Evolutionary conservation across 352 stramenopile species (phyloP), one percentile per base, ranked within the genome.

Genomic region (Peronospora tabacina): DNA sequence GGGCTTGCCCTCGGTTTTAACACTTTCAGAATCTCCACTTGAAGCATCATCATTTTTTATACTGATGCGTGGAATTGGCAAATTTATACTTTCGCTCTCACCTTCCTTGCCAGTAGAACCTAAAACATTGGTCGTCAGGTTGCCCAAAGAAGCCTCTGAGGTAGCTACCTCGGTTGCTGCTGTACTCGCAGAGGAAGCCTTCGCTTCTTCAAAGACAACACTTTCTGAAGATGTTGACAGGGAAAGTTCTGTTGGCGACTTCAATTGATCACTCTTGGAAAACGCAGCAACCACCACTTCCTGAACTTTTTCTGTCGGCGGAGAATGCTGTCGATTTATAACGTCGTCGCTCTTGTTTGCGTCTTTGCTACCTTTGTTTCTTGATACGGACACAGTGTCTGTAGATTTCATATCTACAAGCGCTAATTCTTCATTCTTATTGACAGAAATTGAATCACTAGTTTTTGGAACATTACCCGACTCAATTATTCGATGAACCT

Each of bases 401-500:
- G 50, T 19, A 9, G 20, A n/a, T 57, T 62, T 49, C 20, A 38
- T 26, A 22, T 44, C 33, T 5, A 12, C 26, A 24, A 19, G 15
- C 19, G 19, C 5, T 16, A 17, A 3, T 38, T 52, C 13, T 22
- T 45, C 9, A 15, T 9, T 47, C 32, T 43, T 47, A 3, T 15
- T 38, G 19, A 22, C 19, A 38, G 29, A 2, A 26, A 7, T 9
- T 26, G 48, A 24, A 32, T 32, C 48, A 34, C n/a, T 44, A 32
- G n/a, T 30, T 36, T 45, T 7, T 7, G 72, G 69, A 32, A 76
- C 11, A 30, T 45, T 67, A 10, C 62, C 61, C 0, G 51, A 59
- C 15, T 60, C 41, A 35, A 83, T 75, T 33, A 83, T 57, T 49
- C 36, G 26, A 41, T 56, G 59, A 39, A 78, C 66, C 5, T 39